Percentiles rank a stretch among this genome's conserved stretches.
Conservation (phyloP, 2,329 filamentous ascomycete genomes). For the Colletotrichum sp. region DNA sequence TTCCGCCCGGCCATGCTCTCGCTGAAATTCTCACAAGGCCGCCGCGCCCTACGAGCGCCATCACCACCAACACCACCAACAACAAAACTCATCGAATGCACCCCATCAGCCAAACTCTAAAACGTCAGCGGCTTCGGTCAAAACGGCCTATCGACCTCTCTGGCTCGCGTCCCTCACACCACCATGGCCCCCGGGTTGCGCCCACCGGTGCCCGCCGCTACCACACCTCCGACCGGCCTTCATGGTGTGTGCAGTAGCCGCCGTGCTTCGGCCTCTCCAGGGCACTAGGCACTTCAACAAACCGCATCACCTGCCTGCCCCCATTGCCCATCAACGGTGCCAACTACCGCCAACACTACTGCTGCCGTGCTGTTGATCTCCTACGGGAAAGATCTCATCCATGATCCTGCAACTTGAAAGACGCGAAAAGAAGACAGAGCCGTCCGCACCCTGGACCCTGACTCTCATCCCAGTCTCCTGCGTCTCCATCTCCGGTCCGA, state of each 20-base stretch:
- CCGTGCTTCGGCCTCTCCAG: not conserved
- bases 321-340: not conserved
- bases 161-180: not conserved
- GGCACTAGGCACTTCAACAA: not conserved
- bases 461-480: slow-evolving; percentile 6
- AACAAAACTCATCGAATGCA: not conserved
- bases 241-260: not conserved
- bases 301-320: not conserved
- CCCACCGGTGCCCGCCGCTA: not conserved
- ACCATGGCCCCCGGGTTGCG: not conserved
- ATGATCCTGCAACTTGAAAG: not conserved
- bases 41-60: not conserved
- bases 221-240: not conserved
- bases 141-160: not conserved
- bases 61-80: not conserved
- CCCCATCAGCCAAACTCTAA: not conserved
- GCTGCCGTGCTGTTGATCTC: not conserved
- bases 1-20: not conserved
- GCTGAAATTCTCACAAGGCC: not conserved
- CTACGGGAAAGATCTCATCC: not conserved
- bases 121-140: not conserved
- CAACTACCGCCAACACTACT: not conserved
- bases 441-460: not conserved
- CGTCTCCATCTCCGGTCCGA: not conserved
- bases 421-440: not conserved